Percentiles rank a stretch among this genome's conserved stretches.
Conservation (phyloP, 768 basidiomycete species). For the Hydnum rufescens region DNA sequence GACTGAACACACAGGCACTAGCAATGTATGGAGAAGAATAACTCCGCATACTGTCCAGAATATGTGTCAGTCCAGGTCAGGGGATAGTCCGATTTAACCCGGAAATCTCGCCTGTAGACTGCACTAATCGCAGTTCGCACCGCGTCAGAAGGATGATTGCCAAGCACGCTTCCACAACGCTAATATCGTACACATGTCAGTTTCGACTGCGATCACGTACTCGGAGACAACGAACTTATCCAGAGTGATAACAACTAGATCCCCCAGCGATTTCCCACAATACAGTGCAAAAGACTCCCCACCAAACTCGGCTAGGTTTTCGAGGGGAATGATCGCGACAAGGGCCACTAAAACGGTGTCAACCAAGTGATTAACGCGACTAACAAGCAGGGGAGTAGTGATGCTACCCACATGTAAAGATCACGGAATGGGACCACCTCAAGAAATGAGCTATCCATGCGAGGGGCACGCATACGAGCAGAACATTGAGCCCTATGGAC, state of each 20-base stretch:
- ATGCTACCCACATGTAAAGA: conserved; percentile 27
- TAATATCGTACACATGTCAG: conserved; percentile 14
- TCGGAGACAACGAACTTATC: conserved; percentile 32
- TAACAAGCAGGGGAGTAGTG: neutral
- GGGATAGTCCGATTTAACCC: conserved; percentile 17
- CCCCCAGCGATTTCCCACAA: conserved; percentile 35
- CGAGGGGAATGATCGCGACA: conserved; percentile 44
- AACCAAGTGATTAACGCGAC: neutral
- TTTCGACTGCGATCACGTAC: neutral
- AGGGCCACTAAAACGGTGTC: conserved; percentile 31
- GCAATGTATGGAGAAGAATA: conserved; percentile 48
- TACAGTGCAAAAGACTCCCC: conserved; percentile 38
- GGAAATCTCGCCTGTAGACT: conserved; percentile 52
- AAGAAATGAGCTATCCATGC: conserved; percentile 40
- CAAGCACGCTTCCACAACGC: conserved; percentile 50
- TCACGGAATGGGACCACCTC: conserved; percentile 20
- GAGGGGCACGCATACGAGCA: conserved; percentile 37
- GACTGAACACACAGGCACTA: conserved; percentile 30
- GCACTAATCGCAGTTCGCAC: conserved; percentile 40
- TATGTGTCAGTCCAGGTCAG: neutral
- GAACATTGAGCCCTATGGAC: conserved; percentile 21
- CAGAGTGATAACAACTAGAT: conserved; percentile 41
- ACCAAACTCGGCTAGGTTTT: conserved; percentile 45
- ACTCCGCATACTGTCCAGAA: conserved; percentile 34
- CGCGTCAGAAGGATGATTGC: conserved; percentile 47